Conservation (phyloP, 257 asterid genomes). For the Solanum phureja region DNA sequence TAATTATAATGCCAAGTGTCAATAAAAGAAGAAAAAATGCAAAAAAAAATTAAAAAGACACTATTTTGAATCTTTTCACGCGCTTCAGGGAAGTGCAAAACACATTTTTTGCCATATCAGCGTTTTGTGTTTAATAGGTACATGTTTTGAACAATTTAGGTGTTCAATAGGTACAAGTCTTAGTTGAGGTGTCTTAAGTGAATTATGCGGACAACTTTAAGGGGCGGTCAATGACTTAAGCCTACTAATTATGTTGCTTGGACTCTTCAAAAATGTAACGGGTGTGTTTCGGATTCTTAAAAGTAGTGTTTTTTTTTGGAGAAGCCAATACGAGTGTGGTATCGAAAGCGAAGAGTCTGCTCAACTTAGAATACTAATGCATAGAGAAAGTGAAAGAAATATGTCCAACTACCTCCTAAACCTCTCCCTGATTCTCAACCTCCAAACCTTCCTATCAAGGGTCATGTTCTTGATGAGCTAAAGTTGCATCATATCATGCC, state of each 20-base stretch:
- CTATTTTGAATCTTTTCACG: too few relatives aligned
- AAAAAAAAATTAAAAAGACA: too few relatives aligned
- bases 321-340: not conserved
- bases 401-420: not conserved
- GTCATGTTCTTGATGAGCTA: not conserved
- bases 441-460: not conserved
- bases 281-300: not conserved
- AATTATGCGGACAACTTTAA: too few relatives aligned
- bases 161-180: too few relatives aligned
- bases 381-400: not conserved
- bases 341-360: not conserved
- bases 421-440: not conserved
- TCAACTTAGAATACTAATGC: not conserved
- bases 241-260: not conserved
- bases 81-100: too few relatives aligned
- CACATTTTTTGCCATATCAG: too few relatives aligned
- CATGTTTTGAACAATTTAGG: too few relatives aligned
- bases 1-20: too few relatives aligned
- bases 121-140: too few relatives aligned
- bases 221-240: too few relatives aligned
- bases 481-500: not conserved
- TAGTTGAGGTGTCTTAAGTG: too few relatives aligned
- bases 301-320: not conserved
- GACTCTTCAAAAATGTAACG: not conserved
- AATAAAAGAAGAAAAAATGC: too few relatives aligned